Evolutionary conservation across 1,284 basidiomycete genomes (phyloP).

Genomic region (Golubevia pallescens): DNA sequence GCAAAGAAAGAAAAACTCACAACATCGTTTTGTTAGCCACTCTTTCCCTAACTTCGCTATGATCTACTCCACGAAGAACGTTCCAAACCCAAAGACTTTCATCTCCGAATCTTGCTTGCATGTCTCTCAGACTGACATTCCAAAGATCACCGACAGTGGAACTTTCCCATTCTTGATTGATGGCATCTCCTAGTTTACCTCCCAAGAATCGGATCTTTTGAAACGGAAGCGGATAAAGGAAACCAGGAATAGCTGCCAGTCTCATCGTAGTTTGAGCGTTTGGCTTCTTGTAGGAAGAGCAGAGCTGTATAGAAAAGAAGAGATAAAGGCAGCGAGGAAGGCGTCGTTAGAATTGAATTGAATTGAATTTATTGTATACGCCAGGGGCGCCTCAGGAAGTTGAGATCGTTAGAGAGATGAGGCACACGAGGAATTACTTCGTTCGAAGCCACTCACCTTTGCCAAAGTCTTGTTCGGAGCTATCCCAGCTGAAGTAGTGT

Average conservation of each 20-base stretch:
- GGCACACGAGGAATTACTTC: constrained; percentile 52
- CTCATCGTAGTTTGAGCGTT: constrained; percentile 68
- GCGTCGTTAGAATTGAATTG: too few species aligned
- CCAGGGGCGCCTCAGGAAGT: too few species aligned
- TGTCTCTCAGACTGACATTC: constrained; percentile 71
- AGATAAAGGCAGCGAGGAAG: constrained; percentile 34
- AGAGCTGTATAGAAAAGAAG: constrained; percentile 66
- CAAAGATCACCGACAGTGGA: constrained; percentile 81
- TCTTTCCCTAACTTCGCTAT: constrained; percentile 76
- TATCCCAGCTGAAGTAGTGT: constrained; percentile 95
- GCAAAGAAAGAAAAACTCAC: constrained; percentile 1
- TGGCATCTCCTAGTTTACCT: constrained; percentile 87
- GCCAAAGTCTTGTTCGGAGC: constrained; percentile 91
- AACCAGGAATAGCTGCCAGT: constrained; percentile 76
- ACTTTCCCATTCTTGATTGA: constrained; percentile 85
- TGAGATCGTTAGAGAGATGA: too few species aligned
- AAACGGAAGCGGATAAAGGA: constrained; percentile 80
- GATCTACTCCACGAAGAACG: constrained; percentile 80
- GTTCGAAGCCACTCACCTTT: constrained; percentile 71
- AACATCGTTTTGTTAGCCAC: constrained; percentile 51
- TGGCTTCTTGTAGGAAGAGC: constrained; percentile 86
- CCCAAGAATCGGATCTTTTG: constrained; percentile 96
- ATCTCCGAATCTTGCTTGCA: constrained; percentile 83
- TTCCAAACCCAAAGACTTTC: constrained; percentile 80
- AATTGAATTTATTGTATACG: too few species aligned